Evolutionary conservation across 805 yeast genomes (phyloP).

Genomic region (Teunomyces funiuensis): DNA sequence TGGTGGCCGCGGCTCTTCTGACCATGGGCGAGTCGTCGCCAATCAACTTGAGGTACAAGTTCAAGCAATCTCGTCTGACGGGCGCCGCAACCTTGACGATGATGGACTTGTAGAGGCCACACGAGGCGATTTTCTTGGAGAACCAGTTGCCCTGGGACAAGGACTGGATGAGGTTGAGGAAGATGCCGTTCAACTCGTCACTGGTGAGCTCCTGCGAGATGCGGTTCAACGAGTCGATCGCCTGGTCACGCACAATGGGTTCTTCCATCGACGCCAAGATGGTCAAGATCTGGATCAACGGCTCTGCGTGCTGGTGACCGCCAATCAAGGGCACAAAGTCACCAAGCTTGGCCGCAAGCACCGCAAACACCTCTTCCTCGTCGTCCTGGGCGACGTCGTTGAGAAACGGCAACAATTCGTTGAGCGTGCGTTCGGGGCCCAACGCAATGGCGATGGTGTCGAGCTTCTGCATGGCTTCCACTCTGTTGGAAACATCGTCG

Average conservation of each 20-base stretch:
- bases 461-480: conserved; percentile 90
- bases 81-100: conserved; percentile 56
- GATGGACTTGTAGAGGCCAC: conserved; percentile 80
- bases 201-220: conserved; percentile 63
- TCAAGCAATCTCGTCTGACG: conserved; percentile 60
- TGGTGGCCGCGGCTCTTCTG: conserved; percentile 87
- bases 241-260: conserved; percentile 92
- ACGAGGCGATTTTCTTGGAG: conserved; percentile 83
- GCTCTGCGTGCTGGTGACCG: conserved; percentile 60
- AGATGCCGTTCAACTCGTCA: conserved; percentile 63
- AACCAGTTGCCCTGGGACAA: conserved; percentile 93
- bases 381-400: conserved; percentile 92
- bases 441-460: conserved; percentile 93
- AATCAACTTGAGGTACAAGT: conserved; percentile 66
- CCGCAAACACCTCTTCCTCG: conserved; percentile 96
- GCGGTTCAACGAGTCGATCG: conserved; percentile 78
- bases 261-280: conserved; percentile 90
- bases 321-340: conserved; percentile 87
- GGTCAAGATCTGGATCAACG: conserved; percentile 64
- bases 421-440: conserved; percentile 89
- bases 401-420: conserved; percentile 86
- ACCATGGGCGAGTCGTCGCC: conserved; percentile 98
- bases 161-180: conserved; percentile 73
- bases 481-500: conserved; percentile 91
- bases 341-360: conserved; percentile 87